These are phyloP conservation scores for Podospora australis DNA, from an alignment of 495 filamentous ascomycete genomes.

Conservation along the genomic window DNA sequence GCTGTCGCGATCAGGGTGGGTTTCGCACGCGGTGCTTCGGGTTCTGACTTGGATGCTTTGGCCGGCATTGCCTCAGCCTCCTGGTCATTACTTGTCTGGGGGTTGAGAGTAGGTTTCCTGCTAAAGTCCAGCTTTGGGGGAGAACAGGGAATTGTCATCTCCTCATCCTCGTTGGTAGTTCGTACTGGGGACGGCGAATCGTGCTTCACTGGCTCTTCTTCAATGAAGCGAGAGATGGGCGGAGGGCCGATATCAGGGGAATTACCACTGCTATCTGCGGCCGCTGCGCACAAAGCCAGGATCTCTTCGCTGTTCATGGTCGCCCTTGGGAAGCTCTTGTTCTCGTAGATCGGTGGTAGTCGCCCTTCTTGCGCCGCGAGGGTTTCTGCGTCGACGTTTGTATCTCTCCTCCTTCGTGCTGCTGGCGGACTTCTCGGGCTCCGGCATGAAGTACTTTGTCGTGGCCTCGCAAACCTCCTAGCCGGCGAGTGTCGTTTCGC, in stretches of 20 bases:
- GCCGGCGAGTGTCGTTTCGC: conserved; percentile 33
- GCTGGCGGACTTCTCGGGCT: conserved; percentile 30
- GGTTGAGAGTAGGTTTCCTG: conserved; percentile 11
- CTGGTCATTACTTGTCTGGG: conserved; percentile 15
- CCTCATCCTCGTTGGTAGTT: conserved; percentile 10
- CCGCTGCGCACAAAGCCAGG: conserved; percentile 43
- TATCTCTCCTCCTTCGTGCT: conserved; percentile 39
- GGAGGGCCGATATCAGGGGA: conserved; percentile 64
- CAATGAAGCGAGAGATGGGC: conserved; percentile 56
- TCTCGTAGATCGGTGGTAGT: conserved; percentile 77
- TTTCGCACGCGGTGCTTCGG: conserved; percentile 11
- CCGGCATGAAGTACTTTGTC: conserved; percentile 17
- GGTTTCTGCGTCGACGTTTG: conserved; percentile 46
- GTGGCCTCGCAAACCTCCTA: conserved; percentile 24
- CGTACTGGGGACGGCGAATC: conserved; percentile 33
- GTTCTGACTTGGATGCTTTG: no score
- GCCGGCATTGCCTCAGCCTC: conserved; percentile 6
- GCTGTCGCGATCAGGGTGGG: neutral
- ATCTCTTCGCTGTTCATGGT: conserved; percentile 57
- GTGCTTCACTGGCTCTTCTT: conserved; percentile 56
- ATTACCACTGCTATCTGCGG: conserved; percentile 38
- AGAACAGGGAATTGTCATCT: neutral
- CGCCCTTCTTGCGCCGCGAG: conserved; percentile 54
- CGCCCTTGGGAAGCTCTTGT: conserved; percentile 65
- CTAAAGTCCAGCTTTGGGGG: conserved; percentile 15